Base-by-base conservation (phyloP, 768 basidiomycete species). In the Kondoa malvinella region DNA sequence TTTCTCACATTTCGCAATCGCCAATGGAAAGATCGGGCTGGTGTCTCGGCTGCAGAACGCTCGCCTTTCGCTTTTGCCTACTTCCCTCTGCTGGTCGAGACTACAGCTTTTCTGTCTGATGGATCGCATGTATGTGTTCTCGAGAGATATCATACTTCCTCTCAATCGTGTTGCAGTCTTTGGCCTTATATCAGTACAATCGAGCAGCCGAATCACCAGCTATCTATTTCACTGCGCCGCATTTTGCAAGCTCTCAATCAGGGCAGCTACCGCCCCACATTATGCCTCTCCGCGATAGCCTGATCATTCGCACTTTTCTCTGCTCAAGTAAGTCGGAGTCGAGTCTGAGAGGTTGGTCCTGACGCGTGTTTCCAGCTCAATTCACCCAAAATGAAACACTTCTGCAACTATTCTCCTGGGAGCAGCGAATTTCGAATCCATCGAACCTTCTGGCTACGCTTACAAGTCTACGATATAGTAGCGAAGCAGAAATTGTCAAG, bases 1-100 rank as follows among this genome's bases (percentile, higher is more conserved):
- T 96, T 94, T 81, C 88, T 97, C 79, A 89, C 89, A 0, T 92
- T 96, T 78, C 84, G 88, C 56, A 86, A 89, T 74, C 86, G 79
- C 26, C 73, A 64, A 16, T 67, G 66, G 34, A 72, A 65, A 59
- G 81, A 83, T 62, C 82, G 82, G 57, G 76, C 56, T n/a, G 64
- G 73, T 34, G 72, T 74, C 57, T 66, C 73, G 2, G n/a, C n/a
- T n/a, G 30, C 33, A 65, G 0, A 33, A 60, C 66, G 69, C 31
- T 34, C 33, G 31, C 87, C 90, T 0, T 96, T 92, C 72, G 94
- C 91, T 0, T 95, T 94, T 73, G 90, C 87, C 1, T 95, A 87
- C 76, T 84, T 94, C 58, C 94, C 92, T 0, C 80, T 97, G 2
- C 87, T 89, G 73, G 85, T 85, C 0, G 84, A 87, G 67, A 80